phyloP scores from a whole-genome alignment of 768 basidiomycete genomes.

The Leccinum longicurvipes region DNA sequence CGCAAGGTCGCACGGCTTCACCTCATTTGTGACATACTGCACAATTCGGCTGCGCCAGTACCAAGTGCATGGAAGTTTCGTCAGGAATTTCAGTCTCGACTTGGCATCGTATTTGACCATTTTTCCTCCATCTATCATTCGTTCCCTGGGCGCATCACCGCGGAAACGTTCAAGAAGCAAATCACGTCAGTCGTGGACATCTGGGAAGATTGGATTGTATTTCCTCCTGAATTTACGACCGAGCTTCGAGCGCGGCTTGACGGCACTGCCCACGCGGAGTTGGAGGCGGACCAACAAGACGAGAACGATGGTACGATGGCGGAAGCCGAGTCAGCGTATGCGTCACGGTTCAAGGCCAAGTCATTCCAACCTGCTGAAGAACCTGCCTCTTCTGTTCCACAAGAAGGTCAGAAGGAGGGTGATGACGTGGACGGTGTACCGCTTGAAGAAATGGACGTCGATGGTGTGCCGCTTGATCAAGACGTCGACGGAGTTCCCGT shows the following conservation, averaged over 20 bases:
- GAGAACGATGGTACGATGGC: slow-evolving; percentile 8
- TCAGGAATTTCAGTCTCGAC: slow-evolving; percentile 85
- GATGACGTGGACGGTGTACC: slow-evolving; percentile 54
- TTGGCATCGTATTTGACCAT: slow-evolving; percentile 96
- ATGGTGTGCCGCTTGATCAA: slow-evolving; percentile 43
- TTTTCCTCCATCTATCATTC: slow-evolving; percentile 91
- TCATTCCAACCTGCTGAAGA: slow-evolving; percentile 71
- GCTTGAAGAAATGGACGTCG: slow-evolving; percentile 47
- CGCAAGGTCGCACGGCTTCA: slow-evolving; percentile 94
- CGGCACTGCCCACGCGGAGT: slow-evolving; percentile 40
- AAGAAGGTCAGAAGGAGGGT: slow-evolving; percentile 36
- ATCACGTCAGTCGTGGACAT: slow-evolving; percentile 87
- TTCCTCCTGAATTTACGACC: slow-evolving; percentile 79
- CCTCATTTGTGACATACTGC: slow-evolving; percentile 95
- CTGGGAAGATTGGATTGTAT: slow-evolving; percentile 99
- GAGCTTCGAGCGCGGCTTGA: slow-evolving; percentile 75
- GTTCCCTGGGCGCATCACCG: slow-evolving; percentile 93
- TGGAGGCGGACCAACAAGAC: slow-evolving; percentile 28
- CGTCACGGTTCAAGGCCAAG: slow-evolving; percentile 73
- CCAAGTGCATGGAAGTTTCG: slow-evolving; percentile 98
- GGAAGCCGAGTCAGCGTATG: slow-evolving; percentile 34
- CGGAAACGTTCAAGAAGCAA: slow-evolving; percentile 93
- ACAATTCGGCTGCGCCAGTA: slow-evolving; percentile 91
- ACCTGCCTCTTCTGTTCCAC: slow-evolving; percentile 21
- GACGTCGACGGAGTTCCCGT: slow-evolving; percentile 40